A percentile compares a stretch with the other conserved stretches of the same genome.
These are phyloP conservation scores for Aspergillus sclerotiicarbonarius DNA, from an alignment of 495 filamentous ascomycete species.

Conservation along the genomic window DNA sequence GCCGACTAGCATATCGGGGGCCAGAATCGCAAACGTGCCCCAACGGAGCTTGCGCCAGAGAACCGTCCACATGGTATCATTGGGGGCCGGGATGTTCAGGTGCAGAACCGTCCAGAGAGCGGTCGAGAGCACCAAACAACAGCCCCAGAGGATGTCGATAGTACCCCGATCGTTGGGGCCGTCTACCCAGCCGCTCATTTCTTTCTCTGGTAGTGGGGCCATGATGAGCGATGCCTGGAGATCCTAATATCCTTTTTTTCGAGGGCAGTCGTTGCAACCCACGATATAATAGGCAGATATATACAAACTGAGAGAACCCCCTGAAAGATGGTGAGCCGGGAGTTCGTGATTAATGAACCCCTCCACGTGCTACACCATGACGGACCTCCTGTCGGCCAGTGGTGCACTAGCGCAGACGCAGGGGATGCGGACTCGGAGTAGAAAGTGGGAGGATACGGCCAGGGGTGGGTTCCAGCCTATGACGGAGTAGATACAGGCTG, in stretches of 20 bases:
- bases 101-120: slow-evolving; percentile 10
- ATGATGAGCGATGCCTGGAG: not conserved
- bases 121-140: slow-evolving; percentile 5
- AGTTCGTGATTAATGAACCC: not conserved
- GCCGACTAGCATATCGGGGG: slow-evolving; percentile 1
- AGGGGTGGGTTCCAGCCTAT: not conserved
- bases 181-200: not conserved
- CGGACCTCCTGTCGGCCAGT: not conserved
- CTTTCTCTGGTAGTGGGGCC: not conserved
- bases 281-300: not conserved
- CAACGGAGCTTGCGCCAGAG: not conserved
- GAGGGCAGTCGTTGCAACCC: not conserved
- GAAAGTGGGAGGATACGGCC: not conserved
- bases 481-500: not conserved
- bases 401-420: not conserved
- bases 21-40: not conserved
- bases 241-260: not conserved
- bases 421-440: not conserved
- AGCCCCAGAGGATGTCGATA: slow-evolving; percentile 14
- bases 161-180: slow-evolving; percentile 3
- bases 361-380: not conserved
- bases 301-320: not conserved
- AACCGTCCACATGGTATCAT: not conserved
- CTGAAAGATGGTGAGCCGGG: not conserved
- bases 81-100: slow-evolving; percentile 2